A percentile compares a stretch with the other conserved stretches of the same genome.
Evolutionary conservation across 257 asterid genomes (phyloP).

Genomic region (Coffea eugenioides): DNA sequence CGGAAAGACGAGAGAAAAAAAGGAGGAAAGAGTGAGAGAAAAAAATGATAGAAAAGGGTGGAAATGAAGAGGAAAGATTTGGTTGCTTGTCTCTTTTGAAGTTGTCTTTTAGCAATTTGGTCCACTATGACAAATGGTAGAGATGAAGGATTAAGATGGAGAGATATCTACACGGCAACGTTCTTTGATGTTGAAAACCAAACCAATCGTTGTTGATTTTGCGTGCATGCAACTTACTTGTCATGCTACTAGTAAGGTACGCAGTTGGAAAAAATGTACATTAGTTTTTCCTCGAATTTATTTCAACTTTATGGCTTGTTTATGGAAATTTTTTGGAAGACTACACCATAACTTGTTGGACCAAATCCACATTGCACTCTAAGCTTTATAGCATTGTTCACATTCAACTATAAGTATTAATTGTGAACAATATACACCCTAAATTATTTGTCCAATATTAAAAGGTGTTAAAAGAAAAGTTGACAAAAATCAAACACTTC

Average conservation of each 20-base stretch:
- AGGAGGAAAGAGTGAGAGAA: background rate
- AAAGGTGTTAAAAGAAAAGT: too few species aligned
- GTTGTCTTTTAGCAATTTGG: slow-evolving; percentile 19
- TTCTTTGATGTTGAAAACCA: slow-evolving; percentile 12
- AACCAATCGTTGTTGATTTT: slow-evolving; percentile 1
- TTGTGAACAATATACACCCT: too few species aligned
- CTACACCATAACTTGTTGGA: too few species aligned
- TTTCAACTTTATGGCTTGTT: background rate
- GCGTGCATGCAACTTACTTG: slow-evolving; percentile 2
- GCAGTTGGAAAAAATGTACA: background rate
- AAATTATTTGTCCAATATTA: too few species aligned
- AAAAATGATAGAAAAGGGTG: background rate
- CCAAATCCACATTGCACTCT: too few species aligned
- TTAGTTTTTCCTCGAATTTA: background rate
- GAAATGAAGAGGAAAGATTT: slow-evolving; percentile 14
- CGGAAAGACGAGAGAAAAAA: slow-evolving; percentile 7
- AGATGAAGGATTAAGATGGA: background rate
- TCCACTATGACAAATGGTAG: slow-evolving; percentile 6
- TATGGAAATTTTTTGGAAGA: background rate
- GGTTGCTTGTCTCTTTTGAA: slow-evolving; percentile 20
- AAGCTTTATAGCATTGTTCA: too few species aligned
- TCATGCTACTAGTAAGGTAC: background rate
- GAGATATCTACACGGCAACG: slow-evolving; percentile 14
- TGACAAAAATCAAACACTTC: too few species aligned
- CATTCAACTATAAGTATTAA: too few species aligned